Conservation (phyloP, 2,329 filamentous ascomycete genomes). For the Pseudophaeomoniella oleicola region DNA sequence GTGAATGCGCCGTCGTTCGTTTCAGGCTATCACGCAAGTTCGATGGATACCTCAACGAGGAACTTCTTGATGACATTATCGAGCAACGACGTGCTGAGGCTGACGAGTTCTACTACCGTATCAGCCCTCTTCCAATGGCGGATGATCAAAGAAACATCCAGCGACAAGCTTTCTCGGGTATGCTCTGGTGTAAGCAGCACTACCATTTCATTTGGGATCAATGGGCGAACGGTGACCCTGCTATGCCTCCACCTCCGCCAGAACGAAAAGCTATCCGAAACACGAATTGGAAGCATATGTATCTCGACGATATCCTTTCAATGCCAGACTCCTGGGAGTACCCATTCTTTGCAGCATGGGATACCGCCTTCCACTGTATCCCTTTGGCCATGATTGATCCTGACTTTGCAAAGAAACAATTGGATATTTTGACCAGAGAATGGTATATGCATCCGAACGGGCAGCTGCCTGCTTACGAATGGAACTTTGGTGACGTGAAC, state of each 20-base stretch:
- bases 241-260: slow-evolving; percentile 71
- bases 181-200: slow-evolving; percentile 98
- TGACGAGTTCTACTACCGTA: slow-evolving; percentile 87
- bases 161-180: slow-evolving; percentile 82
- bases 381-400: slow-evolving; percentile 94
- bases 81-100: slow-evolving; percentile 78
- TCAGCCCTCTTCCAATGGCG: slow-evolving; percentile 84
- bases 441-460: slow-evolving; percentile 99
- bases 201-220: slow-evolving; percentile 97
- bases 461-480: slow-evolving; percentile 84
- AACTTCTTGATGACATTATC: slow-evolving; percentile 79
- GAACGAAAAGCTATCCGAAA: slow-evolving; percentile 72
- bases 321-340: slow-evolving; percentile 99
- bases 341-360: slow-evolving; percentile 95
- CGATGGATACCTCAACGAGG: slow-evolving; percentile 75
- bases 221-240: slow-evolving; percentile 89
- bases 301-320: slow-evolving; percentile 86
- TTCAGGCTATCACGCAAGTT: slow-evolving; percentile 70
- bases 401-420: slow-evolving; percentile 94
- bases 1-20: slow-evolving; percentile 88
- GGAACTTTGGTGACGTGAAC: slow-evolving; percentile 97
- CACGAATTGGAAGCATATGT: slow-evolving; percentile 81
- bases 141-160: slow-evolving; percentile 93
- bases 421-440: slow-evolving; percentile 88
- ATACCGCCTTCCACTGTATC: slow-evolving; percentile 93